phyloP scores from a whole-genome alignment of 164 flowering plant genomes.

The Malania oleifera region DNA sequence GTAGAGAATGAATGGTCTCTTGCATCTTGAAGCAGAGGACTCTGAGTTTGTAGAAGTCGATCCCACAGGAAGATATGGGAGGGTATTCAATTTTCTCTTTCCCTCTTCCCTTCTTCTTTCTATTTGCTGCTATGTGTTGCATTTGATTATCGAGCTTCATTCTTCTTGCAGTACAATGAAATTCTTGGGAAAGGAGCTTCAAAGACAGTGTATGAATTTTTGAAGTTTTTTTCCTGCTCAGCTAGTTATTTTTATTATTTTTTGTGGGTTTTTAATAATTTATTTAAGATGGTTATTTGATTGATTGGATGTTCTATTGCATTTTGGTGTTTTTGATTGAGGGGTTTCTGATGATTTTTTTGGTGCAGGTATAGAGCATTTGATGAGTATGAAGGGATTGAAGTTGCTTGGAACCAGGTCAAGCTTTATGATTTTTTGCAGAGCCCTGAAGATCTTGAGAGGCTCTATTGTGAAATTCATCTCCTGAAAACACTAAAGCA shows the following conservation, averaged over 20 bases:
- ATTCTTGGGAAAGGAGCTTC: slow-evolving; percentile 64
- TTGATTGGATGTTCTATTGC: no score
- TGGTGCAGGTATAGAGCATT: slow-evolving; percentile 53
- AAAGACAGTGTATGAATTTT: slow-evolving; percentile 48
- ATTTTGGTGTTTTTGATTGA: slow-evolving; percentile 8
- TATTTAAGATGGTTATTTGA: slow-evolving; percentile 5
- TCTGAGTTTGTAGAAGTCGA: slow-evolving; percentile 59
- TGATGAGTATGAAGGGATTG: slow-evolving; percentile 63
- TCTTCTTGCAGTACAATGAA: slow-evolving; percentile 48
- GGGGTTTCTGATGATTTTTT: neutral
- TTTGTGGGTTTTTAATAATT: neutral
- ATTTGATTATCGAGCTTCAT: slow-evolving; percentile 8
- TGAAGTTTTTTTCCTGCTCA: neutral
- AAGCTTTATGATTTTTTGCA: slow-evolving; percentile 50
- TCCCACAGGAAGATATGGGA: slow-evolving; percentile 69
- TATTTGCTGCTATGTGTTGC: neutral
- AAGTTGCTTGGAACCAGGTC: slow-evolving; percentile 70
- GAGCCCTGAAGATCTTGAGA: slow-evolving; percentile 59
- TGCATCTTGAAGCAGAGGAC: slow-evolving; percentile 29
- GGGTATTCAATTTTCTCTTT: slow-evolving; percentile 21
- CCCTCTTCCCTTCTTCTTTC: slow-evolving; percentile 12
- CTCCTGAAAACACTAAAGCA: slow-evolving; percentile 60
- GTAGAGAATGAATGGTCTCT: slow-evolving; percentile 36
- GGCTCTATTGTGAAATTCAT: slow-evolving; percentile 64
- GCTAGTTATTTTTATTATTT: neutral